Percentiles rank a stretch among this genome's conserved stretches.
Conservation (phyloP, 306 rosid species). For the Trifolium fragiferum region DNA sequence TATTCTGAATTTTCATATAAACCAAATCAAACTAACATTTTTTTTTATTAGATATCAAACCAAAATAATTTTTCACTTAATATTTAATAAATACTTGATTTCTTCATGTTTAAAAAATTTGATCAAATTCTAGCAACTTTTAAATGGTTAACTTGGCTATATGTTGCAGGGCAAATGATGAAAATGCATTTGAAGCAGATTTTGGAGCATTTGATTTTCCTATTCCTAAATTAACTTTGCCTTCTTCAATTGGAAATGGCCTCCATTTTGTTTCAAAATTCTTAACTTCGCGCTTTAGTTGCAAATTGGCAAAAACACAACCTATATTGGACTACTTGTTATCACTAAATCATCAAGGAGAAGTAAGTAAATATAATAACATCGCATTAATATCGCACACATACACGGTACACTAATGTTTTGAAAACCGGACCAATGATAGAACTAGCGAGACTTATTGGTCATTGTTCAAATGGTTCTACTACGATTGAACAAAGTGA, state of each 20-base stretch:
- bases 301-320: conserved; percentile 63
- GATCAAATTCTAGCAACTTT: too few relatives aligned
- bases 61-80: too few relatives aligned
- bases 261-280: conserved; percentile 65
- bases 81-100: too few relatives aligned
- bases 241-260: conserved; percentile 93
- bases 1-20: too few relatives aligned
- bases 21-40: too few relatives aligned
- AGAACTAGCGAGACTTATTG: neutral
- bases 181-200: conserved; percentile 83
- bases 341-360: conserved; percentile 66
- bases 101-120: too few relatives aligned
- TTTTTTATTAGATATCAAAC: too few relatives aligned
- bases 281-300: conserved; percentile 57
- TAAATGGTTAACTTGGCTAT: conserved; percentile 12
- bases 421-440: neutral
- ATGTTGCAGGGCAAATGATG: conserved; percentile 77
- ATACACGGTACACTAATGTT: neutral
- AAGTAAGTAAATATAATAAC: conserved; percentile 59
- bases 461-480: neutral
- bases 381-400: conserved; percentile 10
- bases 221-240: conserved; percentile 64
- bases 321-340: conserved; percentile 81
- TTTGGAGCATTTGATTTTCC: conserved; percentile 75
- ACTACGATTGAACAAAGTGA: neutral